phyloP scores from a whole-genome alignment of 1,284 basidiomycete genomes.

The Microbotryum silenes-acaulis region DNA sequence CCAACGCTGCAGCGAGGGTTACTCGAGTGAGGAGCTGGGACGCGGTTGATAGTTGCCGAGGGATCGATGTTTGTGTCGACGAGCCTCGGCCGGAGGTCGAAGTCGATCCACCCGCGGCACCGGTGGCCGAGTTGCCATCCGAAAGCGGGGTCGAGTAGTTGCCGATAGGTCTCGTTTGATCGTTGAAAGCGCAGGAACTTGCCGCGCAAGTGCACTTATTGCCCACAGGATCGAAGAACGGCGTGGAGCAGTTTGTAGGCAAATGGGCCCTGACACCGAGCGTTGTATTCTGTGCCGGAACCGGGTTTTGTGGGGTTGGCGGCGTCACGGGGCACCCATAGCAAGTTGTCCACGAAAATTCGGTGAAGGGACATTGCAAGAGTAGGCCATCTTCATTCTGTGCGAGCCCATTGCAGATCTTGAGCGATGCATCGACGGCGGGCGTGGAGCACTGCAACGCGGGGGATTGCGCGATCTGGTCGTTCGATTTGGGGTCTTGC shows the following conservation, averaged over 20 bases:
- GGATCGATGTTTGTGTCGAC: too few relatives aligned
- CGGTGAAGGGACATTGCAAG: slow-evolving; percentile 55
- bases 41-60: too few relatives aligned
- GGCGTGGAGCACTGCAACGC: slow-evolving; percentile 59
- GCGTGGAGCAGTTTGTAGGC: slow-evolving; percentile 63
- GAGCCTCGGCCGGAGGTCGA: background rate
- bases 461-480: slow-evolving; percentile 44
- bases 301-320: slow-evolving; percentile 55
- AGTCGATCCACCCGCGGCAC: background rate
- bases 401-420: slow-evolving; percentile 68
- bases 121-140: background rate
- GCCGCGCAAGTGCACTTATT: slow-evolving; percentile 58
- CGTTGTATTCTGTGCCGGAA: slow-evolving; percentile 53
- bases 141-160: background rate
- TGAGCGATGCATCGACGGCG: slow-evolving; percentile 47
- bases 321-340: slow-evolving; percentile 60
- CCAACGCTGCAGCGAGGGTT: too few relatives aligned
- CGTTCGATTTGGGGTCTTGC: slow-evolving; percentile 57
- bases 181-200: slow-evolving; percentile 53
- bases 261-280: slow-evolving; percentile 43
- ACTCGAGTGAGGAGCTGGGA: too few relatives aligned
- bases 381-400: slow-evolving; percentile 54
- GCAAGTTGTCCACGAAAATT: slow-evolving; percentile 62
- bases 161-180: slow-evolving; percentile 59
- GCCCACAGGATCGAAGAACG: slow-evolving; percentile 54